These are phyloP conservation scores for Tetraselmis chui DNA, from an alignment of 139 green algal genomes.

Conservation along the genomic window DNA sequence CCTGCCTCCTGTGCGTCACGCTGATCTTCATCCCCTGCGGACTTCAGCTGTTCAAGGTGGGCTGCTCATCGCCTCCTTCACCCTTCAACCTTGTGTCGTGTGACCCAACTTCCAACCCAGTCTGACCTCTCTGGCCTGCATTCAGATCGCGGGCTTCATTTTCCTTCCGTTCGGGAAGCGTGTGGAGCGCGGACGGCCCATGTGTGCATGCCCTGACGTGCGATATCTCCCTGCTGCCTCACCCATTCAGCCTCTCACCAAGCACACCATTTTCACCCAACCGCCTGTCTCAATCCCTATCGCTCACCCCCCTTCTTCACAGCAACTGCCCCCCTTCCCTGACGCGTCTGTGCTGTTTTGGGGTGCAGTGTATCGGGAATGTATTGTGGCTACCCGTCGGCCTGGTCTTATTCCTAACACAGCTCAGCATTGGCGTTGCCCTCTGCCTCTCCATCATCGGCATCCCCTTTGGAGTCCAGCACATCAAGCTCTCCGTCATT, in stretches of 20 bases:
- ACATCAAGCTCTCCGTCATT: background rate
- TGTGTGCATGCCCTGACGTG: background rate
- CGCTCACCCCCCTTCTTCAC: no score
- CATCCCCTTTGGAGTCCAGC: background rate
- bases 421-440: background rate
- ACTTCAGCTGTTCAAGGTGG: background rate
- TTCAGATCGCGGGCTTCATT: background rate
- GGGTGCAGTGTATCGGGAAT: background rate
- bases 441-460: background rate
- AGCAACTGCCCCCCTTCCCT: no score
- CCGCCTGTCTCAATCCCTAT: no score
- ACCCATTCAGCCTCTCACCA: no score
- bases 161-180: background rate
- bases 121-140: no score
- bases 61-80: no score
- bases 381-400: background rate
- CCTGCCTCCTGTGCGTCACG: background rate
- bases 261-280: no score
- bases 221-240: no score
- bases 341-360: no score
- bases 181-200: background rate
- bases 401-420: background rate
- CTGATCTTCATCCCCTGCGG: background rate
- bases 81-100: no score
- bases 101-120: no score